phyloP scores from a whole-genome alignment of 306 rosid genomes.

The Cyamopsis tetragonoloba region DNA sequence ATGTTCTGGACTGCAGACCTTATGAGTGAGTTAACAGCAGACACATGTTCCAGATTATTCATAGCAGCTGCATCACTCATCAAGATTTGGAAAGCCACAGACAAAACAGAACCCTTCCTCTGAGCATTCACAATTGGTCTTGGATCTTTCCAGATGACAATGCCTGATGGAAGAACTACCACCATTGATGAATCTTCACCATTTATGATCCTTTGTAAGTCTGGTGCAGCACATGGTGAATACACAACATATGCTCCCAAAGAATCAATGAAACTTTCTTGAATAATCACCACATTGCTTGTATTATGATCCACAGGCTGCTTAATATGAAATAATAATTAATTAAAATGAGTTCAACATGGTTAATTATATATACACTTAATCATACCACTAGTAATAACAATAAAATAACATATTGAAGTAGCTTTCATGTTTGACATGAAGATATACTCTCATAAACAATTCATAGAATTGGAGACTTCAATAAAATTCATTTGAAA shows the following conservation, averaged over 20 bases:
- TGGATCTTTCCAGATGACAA: constrained; percentile 39
- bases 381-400: no score
- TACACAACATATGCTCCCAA: constrained; percentile 44
- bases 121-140: not conserved
- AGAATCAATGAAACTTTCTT: constrained; percentile 50
- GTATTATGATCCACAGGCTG: constrained; percentile 45
- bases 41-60: constrained; percentile 38
- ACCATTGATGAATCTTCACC: constrained; percentile 32
- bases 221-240: constrained; percentile 39
- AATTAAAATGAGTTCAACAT: not conserved
- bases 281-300: constrained; percentile 40
- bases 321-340: constrained; percentile 17
- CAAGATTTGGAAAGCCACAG: constrained; percentile 53
- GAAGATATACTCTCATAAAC: no score
- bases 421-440: not conserved
- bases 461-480: no score
- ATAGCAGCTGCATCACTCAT: not conserved
- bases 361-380: no score
- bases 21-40: constrained; percentile 37
- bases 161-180: constrained; percentile 57
- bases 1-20: constrained; percentile 40
- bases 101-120: constrained; percentile 50
- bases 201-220: not conserved
- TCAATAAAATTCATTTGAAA: no score
- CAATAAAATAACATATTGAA: no score